Evolutionary conservation across 371 early-diverging fungal genomes (phyloP), one percentile per base, ranked within the genome.

Genomic region (Mortierella sp.): DNA sequence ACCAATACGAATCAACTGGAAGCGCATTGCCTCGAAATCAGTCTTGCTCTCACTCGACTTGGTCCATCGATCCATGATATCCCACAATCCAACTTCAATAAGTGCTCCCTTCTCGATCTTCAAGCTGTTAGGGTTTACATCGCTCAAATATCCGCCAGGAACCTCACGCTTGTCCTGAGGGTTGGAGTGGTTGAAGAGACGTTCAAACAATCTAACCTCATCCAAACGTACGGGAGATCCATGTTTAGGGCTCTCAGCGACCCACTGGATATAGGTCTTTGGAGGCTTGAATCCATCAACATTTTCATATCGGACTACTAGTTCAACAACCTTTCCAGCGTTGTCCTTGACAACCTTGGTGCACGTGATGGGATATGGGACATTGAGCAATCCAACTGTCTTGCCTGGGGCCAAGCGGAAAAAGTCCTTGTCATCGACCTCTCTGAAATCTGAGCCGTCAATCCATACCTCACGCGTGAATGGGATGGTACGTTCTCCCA

Each of bases 231-330:
- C 94, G 32, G 98, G 97, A 6, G 97, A 96, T 39, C 90, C 87
- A 73, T 91, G 93, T 73, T 89, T 86, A 37, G 94, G 89, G 18
- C 94, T 92, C 70, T 96, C 92, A 30, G 95, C 96, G 22, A 99
- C 90, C 99, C 99, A 99, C 84, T 99, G 99, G 86, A 99, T 98
- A 86, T 93, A 98, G 1, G 99, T 95, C 92, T 97, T 98, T 70
- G 99, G 97, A 87, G 93, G 94, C 84, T 91, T 91, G 84, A 87
- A 89, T 26, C 86, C 90, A 28, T 85, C 81, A 24, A 87, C 89
- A 75, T 93, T 91, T 71, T 96, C 95, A 75, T 95, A 96, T 32
- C 85, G 87, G 74, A 95, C 96, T 52, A 89, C 85, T 37, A 98
- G 75, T 77, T 96, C 95, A 37, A 86, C 78, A 45, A 97, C 87